Evolutionary conservation across 2,329 filamentous ascomycete species (phyloP).

Genomic region (Talaromyces sp.): DNA sequence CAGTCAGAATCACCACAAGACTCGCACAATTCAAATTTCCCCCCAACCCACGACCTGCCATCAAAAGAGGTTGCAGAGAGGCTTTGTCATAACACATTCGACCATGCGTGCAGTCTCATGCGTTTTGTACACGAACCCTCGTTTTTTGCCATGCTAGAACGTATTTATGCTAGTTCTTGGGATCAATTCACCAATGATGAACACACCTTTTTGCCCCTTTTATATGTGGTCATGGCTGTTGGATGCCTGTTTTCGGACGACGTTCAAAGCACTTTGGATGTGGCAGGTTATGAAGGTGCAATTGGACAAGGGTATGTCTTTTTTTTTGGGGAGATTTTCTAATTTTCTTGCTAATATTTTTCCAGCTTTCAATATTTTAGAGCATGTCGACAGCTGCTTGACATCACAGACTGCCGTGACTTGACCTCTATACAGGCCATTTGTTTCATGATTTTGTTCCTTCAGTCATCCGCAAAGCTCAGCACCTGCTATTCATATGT

Average conservation of each 20-base stretch:
- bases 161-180: slow-evolving; percentile 66
- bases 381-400: slow-evolving; percentile 60
- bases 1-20: slow-evolving; percentile 61
- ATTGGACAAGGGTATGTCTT: slow-evolving; percentile 52
- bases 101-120: slow-evolving; percentile 60
- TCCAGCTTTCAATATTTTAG: slow-evolving; percentile 70
- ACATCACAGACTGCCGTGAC: slow-evolving; percentile 63
- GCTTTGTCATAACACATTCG: slow-evolving; percentile 56
- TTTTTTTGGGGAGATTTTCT: not conserved
- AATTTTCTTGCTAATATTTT: slow-evolving; percentile 7
- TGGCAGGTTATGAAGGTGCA: slow-evolving; percentile 45
- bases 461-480: slow-evolving; percentile 73
- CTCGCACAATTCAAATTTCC: slow-evolving; percentile 31
- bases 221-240: slow-evolving; percentile 67
- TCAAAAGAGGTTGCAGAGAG: slow-evolving; percentile 53
- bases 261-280: slow-evolving; percentile 45
- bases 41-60: slow-evolving; percentile 64
- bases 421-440: slow-evolving; percentile 70
- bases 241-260: slow-evolving; percentile 68
- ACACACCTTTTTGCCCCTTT: slow-evolving; percentile 62
- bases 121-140: slow-evolving; percentile 76
- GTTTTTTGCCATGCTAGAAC: slow-evolving; percentile 73
- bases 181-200: slow-evolving; percentile 62
- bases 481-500: slow-evolving; percentile 77
- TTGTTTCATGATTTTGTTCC: slow-evolving; percentile 74